Evolutionary conservation across 768 basidiomycete genomes (phyloP), one percentile per base, ranked within the genome.

Genomic region (Mycena belliarum): DNA sequence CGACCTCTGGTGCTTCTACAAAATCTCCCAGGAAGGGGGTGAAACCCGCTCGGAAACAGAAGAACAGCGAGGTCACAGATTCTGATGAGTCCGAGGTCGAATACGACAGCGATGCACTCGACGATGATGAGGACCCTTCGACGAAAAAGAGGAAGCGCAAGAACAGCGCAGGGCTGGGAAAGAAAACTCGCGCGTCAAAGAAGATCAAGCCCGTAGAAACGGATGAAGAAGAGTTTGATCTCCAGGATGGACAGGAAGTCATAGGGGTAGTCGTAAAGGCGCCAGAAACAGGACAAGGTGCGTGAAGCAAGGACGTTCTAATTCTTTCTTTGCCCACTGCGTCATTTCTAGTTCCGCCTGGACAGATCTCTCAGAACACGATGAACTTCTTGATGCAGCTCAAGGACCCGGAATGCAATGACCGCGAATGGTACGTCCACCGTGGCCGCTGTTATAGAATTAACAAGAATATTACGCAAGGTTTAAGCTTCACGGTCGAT

Each of bases 331-430:
- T 37, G 52, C 23, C 32, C 47, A 16, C 25, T 49, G 28, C 61
- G 20, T 21, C 44, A n/a, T n/a, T n/a, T n/a, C 29, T 60, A 91
- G 94, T 93, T 0, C 88, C 93, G 0, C 82, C 92, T 12, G 95
- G 94, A 11, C 85, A 86, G 70, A 84, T 97, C 66, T 95, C 94
- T 2, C 79, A 86, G 65, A 95, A 97, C 63, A 92, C 89, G 4
- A 71, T 98, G 33, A 75, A 91, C 66, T 97, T 97, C 68, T 70
- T 95, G 53, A 73, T 63, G 9, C 78, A 87, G 24, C 76, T 97
- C 38, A 80, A 80, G 66, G 83, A 91, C 56, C 88, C 92, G 1
- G 79, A 83, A 42, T 86, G 86, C 66, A 95, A 98, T 60, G 90
- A 97, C 68, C 81, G 93, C 4, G 81, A 87, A 73, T 92, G 93